Evolutionary conservation across 2,329 filamentous ascomycete genomes (phyloP).

Genomic region (Cercospora nicotianae): DNA sequence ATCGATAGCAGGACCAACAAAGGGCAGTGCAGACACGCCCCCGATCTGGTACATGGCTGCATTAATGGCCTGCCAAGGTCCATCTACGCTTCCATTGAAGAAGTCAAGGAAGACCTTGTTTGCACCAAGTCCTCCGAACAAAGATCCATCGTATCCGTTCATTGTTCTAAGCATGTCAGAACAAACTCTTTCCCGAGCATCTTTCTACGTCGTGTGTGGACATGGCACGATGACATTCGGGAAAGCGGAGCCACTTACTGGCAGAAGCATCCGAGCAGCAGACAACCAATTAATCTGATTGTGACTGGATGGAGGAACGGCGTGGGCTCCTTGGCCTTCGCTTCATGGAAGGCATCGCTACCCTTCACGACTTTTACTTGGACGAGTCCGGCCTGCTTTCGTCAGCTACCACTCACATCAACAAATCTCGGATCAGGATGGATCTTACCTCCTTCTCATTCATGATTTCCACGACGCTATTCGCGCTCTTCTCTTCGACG

Average conservation of each 20-base stretch:
- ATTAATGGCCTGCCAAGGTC: conserved; percentile 48
- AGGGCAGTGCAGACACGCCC: conserved; percentile 47
- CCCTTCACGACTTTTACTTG: conserved; percentile 46
- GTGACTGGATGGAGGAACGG: conserved; percentile 23
- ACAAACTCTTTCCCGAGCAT: background rate
- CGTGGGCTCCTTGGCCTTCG: conserved; percentile 55
- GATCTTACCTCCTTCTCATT: conserved; percentile 18
- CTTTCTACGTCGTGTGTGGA: background rate
- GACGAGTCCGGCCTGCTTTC: conserved; percentile 9
- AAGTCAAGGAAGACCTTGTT: conserved; percentile 49
- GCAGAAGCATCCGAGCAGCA: conserved; percentile 44
- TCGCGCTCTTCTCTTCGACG: conserved; percentile 16
- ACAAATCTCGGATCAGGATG: background rate
- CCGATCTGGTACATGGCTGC: conserved; percentile 53
- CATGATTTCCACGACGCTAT: conserved; percentile 16
- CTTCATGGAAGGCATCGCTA: conserved; percentile 57
- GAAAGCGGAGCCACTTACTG: conserved; percentile 21
- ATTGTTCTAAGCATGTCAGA: background rate
- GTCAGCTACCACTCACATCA: background rate
- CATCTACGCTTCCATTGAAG: conserved; percentile 45
- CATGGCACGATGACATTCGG: background rate
- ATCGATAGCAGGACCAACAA: conserved; percentile 49
- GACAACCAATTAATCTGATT: conserved; percentile 29
- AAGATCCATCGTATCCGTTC: conserved; percentile 60
- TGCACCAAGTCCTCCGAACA: conserved; percentile 55